Conservation (phyloP, 2,329 filamentous ascomycete genomes). For the Pseudonectria foliicola region DNA sequence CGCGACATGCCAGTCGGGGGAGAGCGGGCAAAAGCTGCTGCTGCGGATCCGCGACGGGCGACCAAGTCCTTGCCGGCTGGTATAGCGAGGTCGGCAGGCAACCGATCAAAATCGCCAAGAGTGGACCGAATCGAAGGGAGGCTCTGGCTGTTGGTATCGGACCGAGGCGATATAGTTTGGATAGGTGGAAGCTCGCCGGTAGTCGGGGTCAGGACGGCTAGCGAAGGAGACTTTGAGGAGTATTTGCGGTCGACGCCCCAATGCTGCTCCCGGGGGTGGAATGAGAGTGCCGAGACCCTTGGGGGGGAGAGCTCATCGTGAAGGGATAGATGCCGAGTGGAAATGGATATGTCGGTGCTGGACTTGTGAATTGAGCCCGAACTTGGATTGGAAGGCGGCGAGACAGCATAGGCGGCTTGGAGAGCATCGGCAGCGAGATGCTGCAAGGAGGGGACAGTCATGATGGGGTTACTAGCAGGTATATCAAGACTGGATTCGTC, state of each 20-base stretch:
- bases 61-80: conserved; percentile 27
- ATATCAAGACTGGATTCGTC: conserved; percentile 13
- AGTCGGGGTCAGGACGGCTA: conserved; percentile 15
- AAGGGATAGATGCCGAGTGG: conserved; percentile 27
- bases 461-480: conserved; percentile 9
- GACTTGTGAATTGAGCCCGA: conserved; percentile 12
- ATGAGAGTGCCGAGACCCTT: background rate
- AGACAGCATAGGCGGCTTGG: conserved; percentile 17
- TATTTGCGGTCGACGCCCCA: conserved; percentile 8
- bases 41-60: conserved; percentile 14
- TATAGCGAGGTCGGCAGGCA: conserved; percentile 22
- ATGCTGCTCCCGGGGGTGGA: conserved; percentile 1
- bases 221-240: conserved; percentile 16
- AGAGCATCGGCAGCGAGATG: conserved; percentile 27
- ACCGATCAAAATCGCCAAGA: conserved; percentile 28
- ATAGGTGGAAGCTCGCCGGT: conserved; percentile 30
- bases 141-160: conserved; percentile 27
- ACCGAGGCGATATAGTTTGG: conserved; percentile 29
- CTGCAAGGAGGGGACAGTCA: conserved; percentile 20
- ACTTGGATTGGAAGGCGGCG: conserved; percentile 5
- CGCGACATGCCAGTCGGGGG: conserved; percentile 27
- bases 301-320: conserved; percentile 22
- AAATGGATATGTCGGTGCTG: conserved; percentile 22
- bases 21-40: conserved; percentile 27
- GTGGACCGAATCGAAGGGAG: conserved; percentile 34